phyloP scores from a whole-genome alignment of 495 filamentous ascomycete species.

The Tuber umbilicatum region DNA sequence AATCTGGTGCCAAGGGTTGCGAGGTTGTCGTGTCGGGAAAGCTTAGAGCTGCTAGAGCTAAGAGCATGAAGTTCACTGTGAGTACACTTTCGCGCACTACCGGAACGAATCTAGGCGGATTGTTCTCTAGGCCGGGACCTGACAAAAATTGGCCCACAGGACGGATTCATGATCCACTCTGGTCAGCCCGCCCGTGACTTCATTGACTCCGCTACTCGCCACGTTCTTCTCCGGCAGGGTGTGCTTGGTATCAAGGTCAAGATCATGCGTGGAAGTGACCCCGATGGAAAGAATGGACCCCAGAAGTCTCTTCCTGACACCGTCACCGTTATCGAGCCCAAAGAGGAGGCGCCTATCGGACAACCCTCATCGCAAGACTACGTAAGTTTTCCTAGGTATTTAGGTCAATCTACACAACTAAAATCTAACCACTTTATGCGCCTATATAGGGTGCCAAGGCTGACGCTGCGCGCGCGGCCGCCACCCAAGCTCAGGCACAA shows the following conservation, averaged over 20 bases:
- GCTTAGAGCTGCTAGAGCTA: constrained; percentile 95
- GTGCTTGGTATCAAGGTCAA: constrained; percentile 99
- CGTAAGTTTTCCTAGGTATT: constrained; percentile 47
- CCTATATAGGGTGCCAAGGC: constrained; percentile 39
- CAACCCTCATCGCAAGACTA: constrained; percentile 96
- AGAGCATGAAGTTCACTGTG: constrained; percentile 99
- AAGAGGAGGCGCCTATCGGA: constrained; percentile 91
- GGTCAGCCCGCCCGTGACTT: constrained; percentile 99
- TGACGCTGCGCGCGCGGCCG: constrained; percentile 69
- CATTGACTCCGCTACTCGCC: constrained; percentile 94
- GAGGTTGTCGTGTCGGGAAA: constrained; percentile 99
- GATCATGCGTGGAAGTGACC: constrained; percentile 99
- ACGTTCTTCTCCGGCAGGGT: constrained; percentile 99
- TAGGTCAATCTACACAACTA: background rate
- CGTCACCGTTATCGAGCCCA: constrained; percentile 99
- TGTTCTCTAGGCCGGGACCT: background rate
- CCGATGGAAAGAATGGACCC: constrained; percentile 96
- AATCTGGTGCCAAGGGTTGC: constrained; percentile 97
- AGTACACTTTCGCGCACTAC: constrained; percentile 36
- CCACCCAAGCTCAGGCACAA: constrained; percentile 62
- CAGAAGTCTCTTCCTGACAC: constrained; percentile 95
- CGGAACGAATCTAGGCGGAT: background rate
- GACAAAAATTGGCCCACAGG: constrained; percentile 46
- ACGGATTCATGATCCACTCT: constrained; percentile 99
- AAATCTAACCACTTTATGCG: constrained; percentile 15